These are phyloP conservation scores for Silene latifolia DNA, from an alignment of 148 eudicot species.

Conservation along the genomic window DNA sequence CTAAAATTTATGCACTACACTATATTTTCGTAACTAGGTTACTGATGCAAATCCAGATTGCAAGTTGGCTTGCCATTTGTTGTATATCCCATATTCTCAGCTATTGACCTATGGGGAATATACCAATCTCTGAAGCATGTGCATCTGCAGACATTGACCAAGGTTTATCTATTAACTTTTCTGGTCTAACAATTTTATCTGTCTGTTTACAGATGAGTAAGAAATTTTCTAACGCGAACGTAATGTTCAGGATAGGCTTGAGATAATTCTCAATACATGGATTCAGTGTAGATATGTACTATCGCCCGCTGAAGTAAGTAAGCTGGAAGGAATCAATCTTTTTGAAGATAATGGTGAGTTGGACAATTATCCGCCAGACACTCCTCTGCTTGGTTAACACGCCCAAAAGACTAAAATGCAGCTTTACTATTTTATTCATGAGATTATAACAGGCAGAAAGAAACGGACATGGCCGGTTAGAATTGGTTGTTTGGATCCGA, in stretches of 20 bases:
- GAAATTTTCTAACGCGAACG: background rate
- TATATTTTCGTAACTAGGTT: constrained; percentile 21
- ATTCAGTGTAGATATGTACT: constrained; percentile 56
- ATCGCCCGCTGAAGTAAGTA: constrained; percentile 90
- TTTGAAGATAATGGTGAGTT: constrained; percentile 47
- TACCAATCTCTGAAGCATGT: constrained; percentile 90
- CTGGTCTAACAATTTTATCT: background rate
- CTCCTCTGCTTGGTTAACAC: background rate
- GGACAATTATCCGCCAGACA: background rate
- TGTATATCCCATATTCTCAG: constrained; percentile 79
- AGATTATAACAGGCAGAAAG: constrained; percentile 35
- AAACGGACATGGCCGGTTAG: constrained; percentile 55
- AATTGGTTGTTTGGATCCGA: constrained; percentile 58
- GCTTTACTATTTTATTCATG: background rate
- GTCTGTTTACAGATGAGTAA: background rate
- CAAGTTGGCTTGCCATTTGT: constrained; percentile 80
- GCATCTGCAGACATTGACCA: constrained; percentile 90
- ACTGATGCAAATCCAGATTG: constrained; percentile 43
- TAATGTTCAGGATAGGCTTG: constrained; percentile 82
- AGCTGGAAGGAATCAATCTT: constrained; percentile 69
- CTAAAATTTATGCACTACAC: background rate
- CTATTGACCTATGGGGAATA: constrained; percentile 76
- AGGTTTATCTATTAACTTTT: constrained; percentile 43
- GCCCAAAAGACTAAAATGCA: background rate
- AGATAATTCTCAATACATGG: constrained; percentile 68